Evolutionary conservation across 1,139 yeast genomes (phyloP), one percentile per base, ranked within the genome.

Genomic region (Candida pseudoviswanathii): DNA sequence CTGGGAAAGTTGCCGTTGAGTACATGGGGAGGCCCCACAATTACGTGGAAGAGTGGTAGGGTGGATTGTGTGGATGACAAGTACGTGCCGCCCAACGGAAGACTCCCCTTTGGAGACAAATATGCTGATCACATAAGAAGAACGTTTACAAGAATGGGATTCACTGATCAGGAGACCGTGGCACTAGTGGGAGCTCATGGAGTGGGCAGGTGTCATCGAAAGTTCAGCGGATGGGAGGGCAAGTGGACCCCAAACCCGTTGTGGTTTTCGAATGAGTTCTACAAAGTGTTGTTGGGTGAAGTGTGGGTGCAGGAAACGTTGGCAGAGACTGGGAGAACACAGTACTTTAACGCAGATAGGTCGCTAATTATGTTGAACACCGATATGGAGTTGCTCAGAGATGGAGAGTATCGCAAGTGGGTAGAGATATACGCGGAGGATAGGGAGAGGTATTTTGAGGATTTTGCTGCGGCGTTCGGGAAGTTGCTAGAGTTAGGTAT

Each of bases 291-390:
- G 30, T 40, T 71, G 8, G 49, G 67, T 1, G 73, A 72, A 47
- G 39, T 52, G 4, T 75, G 79, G 79, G 47, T 45, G 5, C 41
- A 54, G 4, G 73, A 65, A 3, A 50, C 39, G 6, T 80, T 75
- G n/a, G 74, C 77, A 1, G 70, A 68, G 49, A 73, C 80, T 0
- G 77, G 76, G 0, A 62, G 58, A 49, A 52, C 53, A n/a, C 81
- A 77, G 53, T 77, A 64, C 51, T 69, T 56, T 53, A 71, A 73
- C 50, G 47, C 53, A 2, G 72, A 72, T 50, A 62, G 62, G 56
- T 71, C 62, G 11, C 71, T 85, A 60, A 84, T 85, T 86, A 83
- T 83, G 87, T 71, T 85, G 46, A 86, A 86, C 26, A 76, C 88
- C 3, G 90, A 85, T 60, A 72, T 80, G 75, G 77, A 80, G 39